Conservation (phyloP, 1,284 basidiomycete species). For the Heterobasidion annosum region DNA sequence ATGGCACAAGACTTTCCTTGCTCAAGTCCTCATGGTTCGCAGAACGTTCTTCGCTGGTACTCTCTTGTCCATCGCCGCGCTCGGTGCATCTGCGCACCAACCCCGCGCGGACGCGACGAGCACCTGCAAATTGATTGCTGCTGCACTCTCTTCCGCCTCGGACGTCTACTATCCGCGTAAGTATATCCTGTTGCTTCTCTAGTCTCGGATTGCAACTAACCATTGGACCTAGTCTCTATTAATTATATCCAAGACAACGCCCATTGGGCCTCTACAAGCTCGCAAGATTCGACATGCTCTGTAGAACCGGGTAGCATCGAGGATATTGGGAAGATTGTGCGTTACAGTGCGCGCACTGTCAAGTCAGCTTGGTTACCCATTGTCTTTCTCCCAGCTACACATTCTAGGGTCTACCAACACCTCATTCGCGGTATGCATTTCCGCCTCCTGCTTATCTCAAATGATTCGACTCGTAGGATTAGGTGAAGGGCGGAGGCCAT, state of each 20-base stretch:
- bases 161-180: slow-evolving; percentile 24
- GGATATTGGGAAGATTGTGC: slow-evolving; percentile 36
- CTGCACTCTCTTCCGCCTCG: slow-evolving; percentile 18
- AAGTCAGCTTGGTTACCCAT: not conserved
- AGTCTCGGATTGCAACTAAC: not conserved
- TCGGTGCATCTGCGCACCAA: not conserved
- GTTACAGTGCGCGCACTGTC: not conserved
- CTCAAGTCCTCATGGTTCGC: too few species aligned
- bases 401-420: slow-evolving; percentile 6
- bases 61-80: not conserved
- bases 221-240: slow-evolving; percentile 7
- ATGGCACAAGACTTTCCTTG: too few species aligned
- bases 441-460: not conserved
- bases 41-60: not conserved
- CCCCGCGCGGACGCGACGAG: not conserved
- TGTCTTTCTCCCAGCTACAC: slow-evolving; percentile 1
- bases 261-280: slow-evolving; percentile 39
- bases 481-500: slow-evolving; percentile 11
- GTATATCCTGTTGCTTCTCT: not conserved
- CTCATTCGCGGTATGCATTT: slow-evolving; percentile 4
- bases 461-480: not conserved
- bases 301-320: slow-evolving; percentile 41
- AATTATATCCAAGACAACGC: slow-evolving; percentile 28
- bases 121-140: slow-evolving; percentile 10
- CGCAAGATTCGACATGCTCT: slow-evolving; percentile 32